Evolutionary conservation across 139 green algal genomes (phyloP).

Genomic region (Chlamydomonas schloesseri): DNA sequence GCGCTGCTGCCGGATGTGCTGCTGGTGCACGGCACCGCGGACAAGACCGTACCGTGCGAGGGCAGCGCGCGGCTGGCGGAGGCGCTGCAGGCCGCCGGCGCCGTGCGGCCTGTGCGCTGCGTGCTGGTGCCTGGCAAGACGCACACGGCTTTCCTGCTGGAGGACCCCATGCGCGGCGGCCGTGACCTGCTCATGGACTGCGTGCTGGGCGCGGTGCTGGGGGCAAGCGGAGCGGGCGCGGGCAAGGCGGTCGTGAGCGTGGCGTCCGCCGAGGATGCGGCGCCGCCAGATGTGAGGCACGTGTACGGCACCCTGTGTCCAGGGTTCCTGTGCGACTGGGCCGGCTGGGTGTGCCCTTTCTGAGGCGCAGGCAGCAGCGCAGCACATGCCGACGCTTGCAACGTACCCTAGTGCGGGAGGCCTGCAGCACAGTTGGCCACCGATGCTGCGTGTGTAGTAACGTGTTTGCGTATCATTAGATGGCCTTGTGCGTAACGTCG

Average conservation of each 20-base stretch:
- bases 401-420: too few relatives aligned
- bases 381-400: too few relatives aligned
- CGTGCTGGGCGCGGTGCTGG: constrained; percentile 57
- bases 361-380: constrained; percentile 10
- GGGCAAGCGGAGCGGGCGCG: too few relatives aligned
- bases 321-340: constrained; percentile 52
- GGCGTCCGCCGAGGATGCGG: neutral
- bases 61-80: constrained; percentile 68
- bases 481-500: too few relatives aligned
- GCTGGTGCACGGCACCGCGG: constrained; percentile 86
- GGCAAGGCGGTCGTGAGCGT: neutral
- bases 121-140: constrained; percentile 66
- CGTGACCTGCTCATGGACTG: constrained; percentile 65
- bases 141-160: constrained; percentile 72
- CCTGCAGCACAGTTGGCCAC: too few relatives aligned
- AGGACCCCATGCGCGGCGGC: constrained; percentile 71
- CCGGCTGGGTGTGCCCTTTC: constrained; percentile 64
- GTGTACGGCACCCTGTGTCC: constrained; percentile 58
- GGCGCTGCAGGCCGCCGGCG: constrained; percentile 63
- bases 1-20: constrained; percentile 69
- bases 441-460: too few relatives aligned
- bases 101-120: neutral
- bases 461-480: too few relatives aligned
- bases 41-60: constrained; percentile 82
- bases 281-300: neutral